Base-by-base conservation (phyloP, 2,329 filamentous ascomycete species). In the Neurospora sp. region DNA sequence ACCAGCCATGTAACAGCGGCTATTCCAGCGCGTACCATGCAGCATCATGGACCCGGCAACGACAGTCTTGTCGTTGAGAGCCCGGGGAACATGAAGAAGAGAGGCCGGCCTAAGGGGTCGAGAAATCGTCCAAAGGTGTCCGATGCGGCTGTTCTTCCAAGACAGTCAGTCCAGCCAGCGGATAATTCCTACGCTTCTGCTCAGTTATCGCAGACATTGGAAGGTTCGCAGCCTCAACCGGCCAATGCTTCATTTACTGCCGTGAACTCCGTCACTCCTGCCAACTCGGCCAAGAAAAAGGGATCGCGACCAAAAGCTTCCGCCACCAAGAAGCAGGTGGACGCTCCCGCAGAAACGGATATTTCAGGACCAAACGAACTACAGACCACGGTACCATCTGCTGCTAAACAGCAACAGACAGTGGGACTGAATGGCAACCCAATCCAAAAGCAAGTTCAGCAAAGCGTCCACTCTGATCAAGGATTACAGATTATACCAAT, bases 61-160 rank as follows among this genome's bases (percentile, higher is more conserved):
- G 19, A 28, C n/a, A 65, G 17, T 12, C 3, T 43, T 12, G 72
- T 69, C 1, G 19, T 66, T 19, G 75, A 73, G 23, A 73, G 70
- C 8, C 73, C 70, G 8, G 70, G 78, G 2, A 76, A 72, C 57
- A 71, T 75, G 0, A 83, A 80, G 74, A 82, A 79, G 67, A 79
- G 82, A 69, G 83, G 85, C 6, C 80, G 85, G 39, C 85, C 85
- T 0, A 86, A 85, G 70, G 85, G 85, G 0, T 86, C 84, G 1
- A 85, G 83, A 70, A 86, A 86, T 71, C 80, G 82, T 3, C 79
- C 81, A 2, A 84, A 82, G 71, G 79, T 81, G 37, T 28, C 62
- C 2, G 23, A 33, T 19, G 57, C 33, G 1, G 71, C 62, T 12
- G 28, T 38, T 28, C 43, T 37, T 8, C 52, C 39, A 65, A 66